Evolutionary conservation across 441 rosid species (phyloP).

Genomic region (Aleurites moluccanus): DNA sequence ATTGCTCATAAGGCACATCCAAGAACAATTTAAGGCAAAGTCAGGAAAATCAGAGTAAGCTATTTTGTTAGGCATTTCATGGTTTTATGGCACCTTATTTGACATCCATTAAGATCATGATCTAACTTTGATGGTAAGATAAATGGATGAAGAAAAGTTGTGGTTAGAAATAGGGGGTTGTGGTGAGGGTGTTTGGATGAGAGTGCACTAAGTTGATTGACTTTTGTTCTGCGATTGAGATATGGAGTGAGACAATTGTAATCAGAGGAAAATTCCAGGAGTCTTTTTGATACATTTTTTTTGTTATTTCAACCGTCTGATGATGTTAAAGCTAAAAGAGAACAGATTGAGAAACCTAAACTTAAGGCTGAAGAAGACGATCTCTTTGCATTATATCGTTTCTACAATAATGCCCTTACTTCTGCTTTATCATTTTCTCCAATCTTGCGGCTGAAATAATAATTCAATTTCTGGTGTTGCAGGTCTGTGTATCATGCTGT

Average conservation of each 20-base stretch:
- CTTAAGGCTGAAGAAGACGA: not conserved
- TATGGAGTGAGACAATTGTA: not conserved
- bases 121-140: not conserved
- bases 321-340: not conserved
- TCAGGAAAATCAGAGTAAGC: slow-evolving; percentile 96
- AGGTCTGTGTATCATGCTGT: slow-evolving; percentile 86
- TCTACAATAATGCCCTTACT: not conserved
- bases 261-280: not conserved
- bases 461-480: slow-evolving; percentile 31
- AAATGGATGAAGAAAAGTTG: not conserved
- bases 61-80: slow-evolving; percentile 8
- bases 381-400: not conserved
- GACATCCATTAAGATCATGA: not conserved
- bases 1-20: slow-evolving; percentile 90
- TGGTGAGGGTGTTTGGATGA: too few relatives aligned
- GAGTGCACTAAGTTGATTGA: not conserved
- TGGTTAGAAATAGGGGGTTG: not conserved
- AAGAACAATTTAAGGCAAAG: slow-evolving; percentile 91
- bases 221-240: not conserved
- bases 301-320: not conserved
- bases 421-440: not conserved
- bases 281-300: not conserved
- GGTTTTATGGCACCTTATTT: slow-evolving; percentile 3
- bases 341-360: not conserved
- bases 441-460: not conserved